Conservation (phyloP, 495 filamentous ascomycete genomes). For the Penicillium psychrofluorescens region DNA sequence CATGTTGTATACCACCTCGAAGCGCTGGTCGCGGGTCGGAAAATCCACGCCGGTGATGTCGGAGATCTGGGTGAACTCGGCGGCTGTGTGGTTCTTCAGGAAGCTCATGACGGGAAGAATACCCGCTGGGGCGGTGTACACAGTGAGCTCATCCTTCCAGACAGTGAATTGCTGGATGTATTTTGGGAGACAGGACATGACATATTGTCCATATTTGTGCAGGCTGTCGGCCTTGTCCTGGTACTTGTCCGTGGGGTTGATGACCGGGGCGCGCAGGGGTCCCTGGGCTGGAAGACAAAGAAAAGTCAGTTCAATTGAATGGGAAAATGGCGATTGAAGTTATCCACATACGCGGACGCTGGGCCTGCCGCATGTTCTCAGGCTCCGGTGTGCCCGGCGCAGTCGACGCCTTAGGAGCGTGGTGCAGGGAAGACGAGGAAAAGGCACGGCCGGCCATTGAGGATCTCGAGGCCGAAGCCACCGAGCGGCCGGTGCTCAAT, state of each 20-base stretch:
- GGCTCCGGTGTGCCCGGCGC: constrained; percentile 25
- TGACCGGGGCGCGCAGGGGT: constrained; percentile 65
- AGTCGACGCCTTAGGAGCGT: constrained; percentile 47
- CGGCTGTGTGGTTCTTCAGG: constrained; percentile 94
- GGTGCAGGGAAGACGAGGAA: constrained; percentile 45
- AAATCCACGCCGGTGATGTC: constrained; percentile 95
- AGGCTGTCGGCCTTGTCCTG: constrained; percentile 72
- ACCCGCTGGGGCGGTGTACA: constrained; percentile 83
- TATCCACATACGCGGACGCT: constrained; percentile 49
- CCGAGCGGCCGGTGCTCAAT: constrained; percentile 54
- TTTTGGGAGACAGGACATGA: constrained; percentile 94
- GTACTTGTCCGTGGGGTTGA: constrained; percentile 93
- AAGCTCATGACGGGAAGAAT: constrained; percentile 89
- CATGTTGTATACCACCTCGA: constrained; percentile 97
- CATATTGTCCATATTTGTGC: constrained; percentile 91
- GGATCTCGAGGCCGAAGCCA: constrained; percentile 49
- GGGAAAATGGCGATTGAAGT: not conserved
- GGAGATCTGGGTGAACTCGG: constrained; percentile 89
- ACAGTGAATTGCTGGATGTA: constrained; percentile 98
- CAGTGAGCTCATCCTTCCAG: constrained; percentile 97
- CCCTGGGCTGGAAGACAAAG: constrained; percentile 37
- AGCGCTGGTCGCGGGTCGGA: constrained; percentile 86
- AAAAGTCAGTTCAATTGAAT: constrained; percentile 16
- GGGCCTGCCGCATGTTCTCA: constrained; percentile 62
- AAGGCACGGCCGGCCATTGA: constrained; percentile 47